phyloP scores from a whole-genome alignment of 192 early-diverging fungal species.

The Mortierella claussenii region DNA sequence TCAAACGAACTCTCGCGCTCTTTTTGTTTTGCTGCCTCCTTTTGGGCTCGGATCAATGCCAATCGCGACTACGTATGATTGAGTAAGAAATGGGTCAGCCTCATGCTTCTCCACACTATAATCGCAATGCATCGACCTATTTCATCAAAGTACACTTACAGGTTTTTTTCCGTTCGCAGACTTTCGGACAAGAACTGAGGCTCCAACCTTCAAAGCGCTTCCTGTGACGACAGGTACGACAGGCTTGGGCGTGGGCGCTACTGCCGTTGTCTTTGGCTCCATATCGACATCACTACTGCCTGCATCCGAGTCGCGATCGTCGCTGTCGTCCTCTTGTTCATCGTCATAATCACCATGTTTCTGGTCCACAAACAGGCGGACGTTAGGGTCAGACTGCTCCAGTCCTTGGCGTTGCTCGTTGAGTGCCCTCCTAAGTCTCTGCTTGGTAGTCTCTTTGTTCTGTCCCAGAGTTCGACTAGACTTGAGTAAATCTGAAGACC shows the following conservation, averaged over 20 bases:
- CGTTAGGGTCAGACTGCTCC: conserved; percentile 63
- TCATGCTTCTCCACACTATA: no score
- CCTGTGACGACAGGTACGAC: conserved; percentile 52
- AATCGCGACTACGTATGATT: conserved; percentile 29
- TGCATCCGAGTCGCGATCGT: not conserved
- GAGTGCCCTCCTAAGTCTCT: conserved; percentile 73
- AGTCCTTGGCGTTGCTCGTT: conserved; percentile 74
- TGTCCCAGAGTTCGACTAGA: conserved; percentile 77
- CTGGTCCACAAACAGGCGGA: conserved; percentile 64
- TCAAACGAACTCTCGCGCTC: conserved; percentile 74
- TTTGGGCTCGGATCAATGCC: conserved; percentile 50
- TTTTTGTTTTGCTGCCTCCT: conserved; percentile 65
- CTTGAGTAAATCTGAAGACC: conserved; percentile 73
- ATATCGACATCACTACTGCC: conserved; percentile 24
- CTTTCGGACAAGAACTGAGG: conserved; percentile 52
- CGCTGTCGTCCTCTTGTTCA: conserved; percentile 34
- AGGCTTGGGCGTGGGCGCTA: conserved; percentile 7
- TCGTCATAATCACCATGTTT: conserved; percentile 62
- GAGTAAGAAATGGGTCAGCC: not conserved
- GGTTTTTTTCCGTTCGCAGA: conserved; percentile 64
- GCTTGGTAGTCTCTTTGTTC: conserved; percentile 71
- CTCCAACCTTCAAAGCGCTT: conserved; percentile 62
- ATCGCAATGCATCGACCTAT: no score
- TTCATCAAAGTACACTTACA: conserved; percentile 21
- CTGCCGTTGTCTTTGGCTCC: conserved; percentile 4